These are phyloP conservation scores for Crithidia fasciculata DNA, from an alignment of 208 protist genomes.

Conservation along the genomic window DNA sequence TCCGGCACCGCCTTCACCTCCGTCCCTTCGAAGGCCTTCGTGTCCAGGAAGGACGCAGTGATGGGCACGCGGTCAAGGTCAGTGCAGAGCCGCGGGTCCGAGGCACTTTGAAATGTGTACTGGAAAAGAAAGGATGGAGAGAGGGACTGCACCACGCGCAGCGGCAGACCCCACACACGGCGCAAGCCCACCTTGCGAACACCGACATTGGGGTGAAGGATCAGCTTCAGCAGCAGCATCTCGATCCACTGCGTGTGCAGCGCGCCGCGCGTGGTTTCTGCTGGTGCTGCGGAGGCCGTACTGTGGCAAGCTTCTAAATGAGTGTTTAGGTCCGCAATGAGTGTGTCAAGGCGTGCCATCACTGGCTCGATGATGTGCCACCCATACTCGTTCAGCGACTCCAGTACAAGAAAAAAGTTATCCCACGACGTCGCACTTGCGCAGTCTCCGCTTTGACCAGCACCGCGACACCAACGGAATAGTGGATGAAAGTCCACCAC, in stretches of 20 bases:
- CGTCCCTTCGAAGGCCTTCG: slow-evolving; percentile 70
- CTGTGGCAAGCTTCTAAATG: slow-evolving; percentile 4
- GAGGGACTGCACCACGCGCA: slow-evolving; percentile 49
- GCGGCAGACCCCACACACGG: slow-evolving; percentile 62
- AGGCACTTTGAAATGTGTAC: slow-evolving; percentile 49
- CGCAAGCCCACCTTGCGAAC: slow-evolving; percentile 76
- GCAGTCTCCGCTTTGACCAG: background rate
- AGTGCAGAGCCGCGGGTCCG: slow-evolving; percentile 72
- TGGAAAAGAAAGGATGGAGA: slow-evolving; percentile 68
- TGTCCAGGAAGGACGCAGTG: slow-evolving; percentile 59
- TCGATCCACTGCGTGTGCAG: slow-evolving; percentile 76
- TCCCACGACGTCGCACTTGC: slow-evolving; percentile 51
- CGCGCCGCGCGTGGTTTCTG: slow-evolving; percentile 1
- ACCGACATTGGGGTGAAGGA: slow-evolving; percentile 80
- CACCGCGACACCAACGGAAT: slow-evolving; percentile 5
- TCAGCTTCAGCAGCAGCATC: slow-evolving; percentile 81
- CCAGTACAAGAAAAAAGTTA: slow-evolving; percentile 81
- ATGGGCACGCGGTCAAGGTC: slow-evolving; percentile 78
- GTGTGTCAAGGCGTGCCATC: slow-evolving; percentile 71
- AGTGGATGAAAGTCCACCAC: slow-evolving; percentile 9
- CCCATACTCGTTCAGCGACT: slow-evolving; percentile 84
- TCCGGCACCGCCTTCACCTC: slow-evolving; percentile 53
- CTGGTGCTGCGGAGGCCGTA: background rate
- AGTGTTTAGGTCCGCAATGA: slow-evolving; percentile 45
- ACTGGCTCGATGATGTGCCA: slow-evolving; percentile 83